Base-by-base conservation (phyloP, 2,329 filamentous ascomycete species). In the Cladophialophora yegresii region DNA sequence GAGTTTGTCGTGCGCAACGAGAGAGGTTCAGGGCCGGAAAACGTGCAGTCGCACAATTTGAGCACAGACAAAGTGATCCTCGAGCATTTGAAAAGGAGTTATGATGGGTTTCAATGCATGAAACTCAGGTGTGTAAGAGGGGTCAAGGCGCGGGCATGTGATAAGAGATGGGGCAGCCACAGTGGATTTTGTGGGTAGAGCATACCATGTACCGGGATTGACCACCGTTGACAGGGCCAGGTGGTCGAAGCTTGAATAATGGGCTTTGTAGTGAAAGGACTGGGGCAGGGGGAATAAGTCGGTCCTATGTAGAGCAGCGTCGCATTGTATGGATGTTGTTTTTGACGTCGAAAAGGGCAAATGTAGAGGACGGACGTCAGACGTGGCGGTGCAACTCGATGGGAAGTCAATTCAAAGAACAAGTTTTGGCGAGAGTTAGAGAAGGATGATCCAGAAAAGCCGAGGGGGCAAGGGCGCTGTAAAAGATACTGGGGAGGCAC, bases 381-480 rank as follows among this genome's bases (percentile, higher is more conserved):
- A 69, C 61, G 69, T 70, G 70, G 70, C 68, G 70, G 70, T 71
- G 70, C 70, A 70, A 43, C 30, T 47, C 32, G 32, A 53, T 36
- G 36, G 49, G 43, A 47, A 51, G 59, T 51, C 36, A 54, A 55
- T 54, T 49, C 60, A 65, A 61, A 58, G 59, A 67, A 67, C 68
- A 70, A 63, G 68, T 68, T 69, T 71, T 71, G 68, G 68, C 68
- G 68, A 71, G 45, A 32, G 16, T 55, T 62, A 60, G 60, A 66
- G 45, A 54, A 54, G 49, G 65, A 67, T 67, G 54, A 69, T 67
- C 58, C 51, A 65, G 56, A 56, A 56, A 66, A 63, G 61, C 62
- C 63, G 67, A 69, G 59, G 61, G 61, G 57, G 28, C 47, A 61
- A 58, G 53, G 59, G 40, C 54, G 62, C 58, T 54, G 55, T 47